Evolutionary conservation across 352 stramenopile genomes (phyloP).

Genomic region (Globisporangium sylvaticum): DNA sequence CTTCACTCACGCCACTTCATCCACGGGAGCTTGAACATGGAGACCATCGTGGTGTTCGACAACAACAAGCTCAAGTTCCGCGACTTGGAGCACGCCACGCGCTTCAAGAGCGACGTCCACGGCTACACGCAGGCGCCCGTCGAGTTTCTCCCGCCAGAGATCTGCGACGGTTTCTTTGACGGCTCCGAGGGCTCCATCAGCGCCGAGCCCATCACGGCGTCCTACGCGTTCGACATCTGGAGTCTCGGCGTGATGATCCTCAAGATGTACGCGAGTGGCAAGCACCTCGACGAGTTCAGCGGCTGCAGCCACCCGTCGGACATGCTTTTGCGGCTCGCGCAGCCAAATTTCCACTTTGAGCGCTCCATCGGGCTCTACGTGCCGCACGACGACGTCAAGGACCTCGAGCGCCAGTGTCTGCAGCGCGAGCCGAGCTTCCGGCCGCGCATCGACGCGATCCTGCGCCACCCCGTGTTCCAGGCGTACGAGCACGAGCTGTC

Average conservation of each 20-base stretch:
- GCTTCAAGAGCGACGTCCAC: slow-evolving; percentile 23
- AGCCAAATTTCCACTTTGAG: slow-evolving; percentile 33
- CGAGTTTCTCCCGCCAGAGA: slow-evolving; percentile 48
- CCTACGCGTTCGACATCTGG: slow-evolving; percentile 54
- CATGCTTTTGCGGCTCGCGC: slow-evolving; percentile 31
- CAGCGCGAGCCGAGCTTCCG: slow-evolving; percentile 29
- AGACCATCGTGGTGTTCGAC: slow-evolving; percentile 36
- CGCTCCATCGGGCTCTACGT: slow-evolving; percentile 49
- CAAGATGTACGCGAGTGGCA: slow-evolving; percentile 45
- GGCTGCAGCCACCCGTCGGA: slow-evolving; percentile 26
- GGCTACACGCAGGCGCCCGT: slow-evolving; percentile 13
- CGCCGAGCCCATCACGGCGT: slow-evolving; percentile 12
- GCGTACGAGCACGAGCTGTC: slow-evolving; percentile 21
- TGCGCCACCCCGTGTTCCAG: slow-evolving; percentile 37
- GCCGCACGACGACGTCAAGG: slow-evolving; percentile 35
- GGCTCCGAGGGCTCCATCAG: slow-evolving; percentile 11
- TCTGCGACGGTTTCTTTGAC: slow-evolving; percentile 23
- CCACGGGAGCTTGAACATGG: slow-evolving; percentile 44
- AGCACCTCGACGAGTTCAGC: slow-evolving; percentile 46
- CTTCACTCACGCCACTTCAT: slow-evolving; percentile 50
- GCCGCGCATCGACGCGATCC: slow-evolving; percentile 32
- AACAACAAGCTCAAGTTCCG: slow-evolving; percentile 42
- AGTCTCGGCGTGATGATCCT: slow-evolving; percentile 54
- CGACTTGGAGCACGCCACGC: slow-evolving; percentile 43
- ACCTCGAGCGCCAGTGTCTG: slow-evolving; percentile 42